Base-by-base conservation (phyloP, 2,329 filamentous ascomycete species). In the Trichoderma aggressivum region DNA sequence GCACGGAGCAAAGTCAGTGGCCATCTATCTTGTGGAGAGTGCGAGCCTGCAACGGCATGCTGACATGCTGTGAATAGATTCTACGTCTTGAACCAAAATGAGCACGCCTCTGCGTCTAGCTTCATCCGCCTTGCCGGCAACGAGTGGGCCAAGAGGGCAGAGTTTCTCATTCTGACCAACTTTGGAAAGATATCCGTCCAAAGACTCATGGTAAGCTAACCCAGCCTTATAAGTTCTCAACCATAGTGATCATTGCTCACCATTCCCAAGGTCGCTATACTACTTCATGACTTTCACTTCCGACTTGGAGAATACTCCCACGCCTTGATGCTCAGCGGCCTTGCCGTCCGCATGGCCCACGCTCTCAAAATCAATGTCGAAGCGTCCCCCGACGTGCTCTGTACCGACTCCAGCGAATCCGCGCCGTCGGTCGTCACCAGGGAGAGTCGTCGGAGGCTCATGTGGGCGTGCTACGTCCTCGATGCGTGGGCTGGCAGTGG, bases 381-480 rank as follows among this genome's bases (percentile, higher is more conserved):
- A 58, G 77, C 78, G 66, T 80, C 79, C 5, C 71, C 78, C 26
- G 81, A 82, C 61, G 77, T 82, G 34, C 77, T 82, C n/a, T 82
- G 81, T 68, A 77, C 80, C 43, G 79, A 81, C 26, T 70, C 74
- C 53, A 76, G 78, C 50, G 74, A 76, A 3, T 74, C 73, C 2
- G 75, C 77, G 1, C 80, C 80, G 0, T 81, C 81, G 0, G 79
- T 81, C 0, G 80, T 81, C 6, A 77, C 81, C 56, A 77, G 81
- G 24, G 81, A 83, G 71, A 80, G 80, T 26, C 80, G 81, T 1
- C 75, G 81, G 14, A 79, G 81, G 14, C 78, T 83, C 10, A 83
- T 83, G 81, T 83, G 81, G 81, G 81, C 81, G 11, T 82, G 81
- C 72, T 82, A 82, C 62, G 80, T 82, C 16, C 76, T 83, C 21